phyloP scores from a whole-genome alignment of 441 rosid genomes.

The Raphanus hybrid region DNA sequence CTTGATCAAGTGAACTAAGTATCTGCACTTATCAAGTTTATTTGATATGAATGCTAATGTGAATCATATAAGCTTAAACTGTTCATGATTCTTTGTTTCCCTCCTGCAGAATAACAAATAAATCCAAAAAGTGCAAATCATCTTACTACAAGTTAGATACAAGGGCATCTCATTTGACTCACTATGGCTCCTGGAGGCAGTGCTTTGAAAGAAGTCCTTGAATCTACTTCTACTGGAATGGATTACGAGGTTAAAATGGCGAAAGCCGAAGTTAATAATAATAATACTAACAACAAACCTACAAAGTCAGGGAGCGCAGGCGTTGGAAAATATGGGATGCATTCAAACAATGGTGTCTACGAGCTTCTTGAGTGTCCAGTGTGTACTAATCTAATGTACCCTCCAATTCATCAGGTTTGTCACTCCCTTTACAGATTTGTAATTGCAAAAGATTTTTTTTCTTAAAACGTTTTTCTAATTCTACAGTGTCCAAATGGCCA shows the following conservation, averaged over 20 bases:
- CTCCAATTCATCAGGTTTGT: conserved; percentile 6
- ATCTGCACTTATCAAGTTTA: background rate
- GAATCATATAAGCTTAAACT: background rate
- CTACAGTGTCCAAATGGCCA: conserved; percentile 91
- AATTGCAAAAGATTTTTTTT: background rate
- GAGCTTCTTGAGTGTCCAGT: background rate
- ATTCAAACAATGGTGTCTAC: background rate
- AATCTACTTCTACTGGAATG: too few species aligned
- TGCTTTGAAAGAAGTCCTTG: background rate
- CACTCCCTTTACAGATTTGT: background rate
- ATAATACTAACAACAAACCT: background rate
- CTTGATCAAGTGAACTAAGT: background rate
- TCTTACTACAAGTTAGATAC: background rate
- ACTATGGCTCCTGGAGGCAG: conserved; percentile 73
- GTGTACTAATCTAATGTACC: background rate
- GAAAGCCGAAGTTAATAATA: too few species aligned
- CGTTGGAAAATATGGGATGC: background rate
- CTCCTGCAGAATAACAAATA: conserved; percentile 1
- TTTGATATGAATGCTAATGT: background rate
- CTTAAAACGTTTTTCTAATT: background rate
- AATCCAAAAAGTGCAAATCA: conserved; percentile 17
- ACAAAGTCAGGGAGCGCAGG: background rate
- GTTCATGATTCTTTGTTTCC: background rate
- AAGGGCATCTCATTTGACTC: background rate
- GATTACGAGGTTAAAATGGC: too few species aligned